Evolutionary conservation across 805 yeast species (phyloP), one percentile per base, ranked within the genome.

Genomic region (Metschnikowia arizonensis): DNA sequence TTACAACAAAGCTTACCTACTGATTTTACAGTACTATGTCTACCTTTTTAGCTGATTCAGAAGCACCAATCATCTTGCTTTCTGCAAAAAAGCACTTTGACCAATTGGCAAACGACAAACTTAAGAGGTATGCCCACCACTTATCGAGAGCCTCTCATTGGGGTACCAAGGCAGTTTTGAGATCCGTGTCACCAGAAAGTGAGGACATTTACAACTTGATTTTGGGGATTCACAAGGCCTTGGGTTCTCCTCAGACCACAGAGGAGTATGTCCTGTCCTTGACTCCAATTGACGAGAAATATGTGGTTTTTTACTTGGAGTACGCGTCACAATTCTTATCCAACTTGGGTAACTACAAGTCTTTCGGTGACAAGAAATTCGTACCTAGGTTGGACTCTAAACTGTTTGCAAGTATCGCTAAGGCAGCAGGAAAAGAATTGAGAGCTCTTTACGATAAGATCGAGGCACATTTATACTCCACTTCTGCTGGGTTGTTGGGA

Each of bases 281-380:
- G 25, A 58, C 50, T 41, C 25, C 50, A 23, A 34, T 58, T 33
- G 60, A 72, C 15, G 60, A 72, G 8, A 66, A 65, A 11, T 69
- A 67, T 1, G 69, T 70, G 14, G 59, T 65, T 33, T 60, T 62
- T 15, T 86, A 84, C 61, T 67, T 87, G 61, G 87, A 83, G 59
- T 88, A 79, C 62, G 84, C 82, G 25, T 83, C 88, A 33, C 91
- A 85, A 68, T 81, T 85, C 58, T 68, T 85, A 50, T 71, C 82
- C 31, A 85, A 85, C 63, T 70, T 82, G 62, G 93, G 93, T 53
- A 85, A 85, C 59, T 85, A 78, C 67, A 88, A 84, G 66, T 83
- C 93, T 1, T 88, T 88, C 62, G 97, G 97, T 53, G 96, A 88
- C 66, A 79, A 79, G 55, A 88, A 88, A 64, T 88, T 88, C 58